These are phyloP conservation scores for Pythium aristosporum DNA, from an alignment of 352 stramenopile species.

Conservation along the genomic window DNA sequence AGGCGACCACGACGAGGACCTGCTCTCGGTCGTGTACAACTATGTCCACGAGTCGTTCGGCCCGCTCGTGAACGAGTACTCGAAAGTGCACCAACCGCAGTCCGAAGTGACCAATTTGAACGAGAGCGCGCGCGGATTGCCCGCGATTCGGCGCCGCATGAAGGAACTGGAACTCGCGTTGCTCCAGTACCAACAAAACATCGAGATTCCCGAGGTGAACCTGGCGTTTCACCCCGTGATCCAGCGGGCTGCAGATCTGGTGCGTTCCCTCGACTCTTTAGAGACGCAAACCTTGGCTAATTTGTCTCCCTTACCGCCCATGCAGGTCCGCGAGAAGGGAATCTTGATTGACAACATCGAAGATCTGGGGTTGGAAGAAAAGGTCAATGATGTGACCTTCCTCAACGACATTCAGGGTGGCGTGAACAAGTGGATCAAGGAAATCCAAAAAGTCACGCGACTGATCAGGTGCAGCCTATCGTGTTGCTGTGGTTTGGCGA, in stretches of 20 bases:
- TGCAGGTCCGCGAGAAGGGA: constrained; percentile 67
- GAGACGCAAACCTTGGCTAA: neutral
- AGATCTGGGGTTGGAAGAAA: constrained; percentile 75
- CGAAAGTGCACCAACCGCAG: constrained; percentile 78
- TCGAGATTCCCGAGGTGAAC: constrained; percentile 93
- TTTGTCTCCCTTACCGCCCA: neutral
- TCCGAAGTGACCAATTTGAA: constrained; percentile 58
- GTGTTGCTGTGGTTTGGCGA: neutral
- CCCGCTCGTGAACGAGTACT: constrained; percentile 84
- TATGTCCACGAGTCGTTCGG: constrained; percentile 89
- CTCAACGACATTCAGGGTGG: constrained; percentile 86
- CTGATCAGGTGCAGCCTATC: constrained; percentile 55
- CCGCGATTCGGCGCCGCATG: constrained; percentile 88
- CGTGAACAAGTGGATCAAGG: constrained; percentile 95
- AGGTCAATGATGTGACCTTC: constrained; percentile 81
- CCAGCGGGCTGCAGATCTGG: constrained; percentile 67
- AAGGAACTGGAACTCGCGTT: constrained; percentile 94
- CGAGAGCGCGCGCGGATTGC: constrained; percentile 69
- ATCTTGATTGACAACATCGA: constrained; percentile 77
- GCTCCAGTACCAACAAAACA: constrained; percentile 93
- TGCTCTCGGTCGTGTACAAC: constrained; percentile 87
- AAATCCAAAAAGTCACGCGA: constrained; percentile 93
- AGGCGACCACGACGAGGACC: constrained; percentile 52
- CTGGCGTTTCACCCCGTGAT: constrained; percentile 89
- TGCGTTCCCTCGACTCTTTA: neutral